Evolutionary conservation across 305 asterid species (phyloP).

Genomic region (Fraxinus angustifolia): DNA sequence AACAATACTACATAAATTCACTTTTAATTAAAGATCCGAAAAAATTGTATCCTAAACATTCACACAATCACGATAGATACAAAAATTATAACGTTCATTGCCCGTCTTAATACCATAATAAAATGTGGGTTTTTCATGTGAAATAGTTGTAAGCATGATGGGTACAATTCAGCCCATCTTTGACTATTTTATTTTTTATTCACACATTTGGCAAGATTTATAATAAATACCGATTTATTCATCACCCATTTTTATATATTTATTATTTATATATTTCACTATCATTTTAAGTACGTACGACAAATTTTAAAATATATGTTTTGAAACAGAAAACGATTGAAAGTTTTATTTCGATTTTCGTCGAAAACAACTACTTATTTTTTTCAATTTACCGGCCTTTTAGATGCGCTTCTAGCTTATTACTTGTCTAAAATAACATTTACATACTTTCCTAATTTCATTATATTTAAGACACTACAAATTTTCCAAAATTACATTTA

Average conservation of each 20-base stretch:
- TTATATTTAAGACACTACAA: background rate
- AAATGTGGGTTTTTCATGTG: background rate
- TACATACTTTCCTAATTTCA: background rate
- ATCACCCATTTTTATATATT: background rate
- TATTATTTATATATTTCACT: background rate
- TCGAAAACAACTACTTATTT: background rate
- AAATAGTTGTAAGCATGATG: background rate
- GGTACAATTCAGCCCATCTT: background rate
- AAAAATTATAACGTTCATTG: background rate
- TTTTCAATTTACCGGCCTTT: background rate
- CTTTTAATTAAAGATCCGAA: background rate
- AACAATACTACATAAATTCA: background rate
- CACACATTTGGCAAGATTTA: background rate
- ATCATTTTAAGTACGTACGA: background rate
- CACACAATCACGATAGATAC: background rate
- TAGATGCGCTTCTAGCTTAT: background rate
- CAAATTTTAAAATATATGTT: background rate
- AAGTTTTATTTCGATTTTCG: background rate
- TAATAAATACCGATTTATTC: background rate
- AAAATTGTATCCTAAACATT: background rate
- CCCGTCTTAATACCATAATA: background rate
- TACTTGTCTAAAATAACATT: background rate
- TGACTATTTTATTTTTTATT: background rate
- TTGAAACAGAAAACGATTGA: background rate
- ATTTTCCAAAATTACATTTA: background rate